phyloP scores from a whole-genome alignment of 2,329 filamentous ascomycete genomes.

The Neofusicoccum umdonicola region DNA sequence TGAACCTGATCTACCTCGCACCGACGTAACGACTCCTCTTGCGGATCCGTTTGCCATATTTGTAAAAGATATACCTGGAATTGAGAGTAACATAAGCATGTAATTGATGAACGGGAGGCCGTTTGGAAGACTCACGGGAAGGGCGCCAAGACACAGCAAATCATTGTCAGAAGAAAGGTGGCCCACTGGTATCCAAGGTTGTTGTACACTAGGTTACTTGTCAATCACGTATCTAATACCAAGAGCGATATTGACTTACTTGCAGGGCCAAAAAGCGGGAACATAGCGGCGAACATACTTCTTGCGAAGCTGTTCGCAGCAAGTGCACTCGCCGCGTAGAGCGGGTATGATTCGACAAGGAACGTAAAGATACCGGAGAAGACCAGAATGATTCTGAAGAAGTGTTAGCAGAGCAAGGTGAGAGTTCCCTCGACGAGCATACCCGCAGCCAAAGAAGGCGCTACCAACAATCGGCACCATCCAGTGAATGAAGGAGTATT shows the following conservation, averaged over 20 bases:
- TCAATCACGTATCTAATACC: constrained; percentile 16
- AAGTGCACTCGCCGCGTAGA: constrained; percentile 50
- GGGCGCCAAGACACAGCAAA: constrained; percentile 49
- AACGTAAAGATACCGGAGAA: constrained; percentile 89
- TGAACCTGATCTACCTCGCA: too few species aligned
- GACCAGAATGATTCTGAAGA: constrained; percentile 69
- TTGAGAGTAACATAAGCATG: constrained; percentile 27
- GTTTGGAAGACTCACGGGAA: constrained; percentile 19
- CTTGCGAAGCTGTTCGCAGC: constrained; percentile 52
- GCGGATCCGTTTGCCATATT: constrained; percentile 49
- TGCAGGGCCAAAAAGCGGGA: constrained; percentile 49
- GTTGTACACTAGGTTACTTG: constrained; percentile 22
- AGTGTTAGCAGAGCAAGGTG: constrained; percentile 31
- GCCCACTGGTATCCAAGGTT: constrained; percentile 53
- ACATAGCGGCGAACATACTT: constrained; percentile 48
- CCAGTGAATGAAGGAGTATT: constrained; percentile 50
- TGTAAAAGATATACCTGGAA: constrained; percentile 49
- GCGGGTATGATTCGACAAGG: constrained; percentile 62
- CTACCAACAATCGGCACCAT: too few species aligned
- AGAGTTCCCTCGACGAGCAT: too few species aligned
- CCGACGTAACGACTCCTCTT: constrained; percentile 44
- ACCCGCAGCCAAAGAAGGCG: too few species aligned
- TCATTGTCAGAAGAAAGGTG: constrained; percentile 45
- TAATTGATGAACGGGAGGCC: constrained; percentile 26
- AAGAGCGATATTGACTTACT: constrained; percentile 44